These are phyloP conservation scores for Trypanosoma cruzi DNA, from an alignment of 208 protist genomes.

Conservation along the genomic window DNA sequence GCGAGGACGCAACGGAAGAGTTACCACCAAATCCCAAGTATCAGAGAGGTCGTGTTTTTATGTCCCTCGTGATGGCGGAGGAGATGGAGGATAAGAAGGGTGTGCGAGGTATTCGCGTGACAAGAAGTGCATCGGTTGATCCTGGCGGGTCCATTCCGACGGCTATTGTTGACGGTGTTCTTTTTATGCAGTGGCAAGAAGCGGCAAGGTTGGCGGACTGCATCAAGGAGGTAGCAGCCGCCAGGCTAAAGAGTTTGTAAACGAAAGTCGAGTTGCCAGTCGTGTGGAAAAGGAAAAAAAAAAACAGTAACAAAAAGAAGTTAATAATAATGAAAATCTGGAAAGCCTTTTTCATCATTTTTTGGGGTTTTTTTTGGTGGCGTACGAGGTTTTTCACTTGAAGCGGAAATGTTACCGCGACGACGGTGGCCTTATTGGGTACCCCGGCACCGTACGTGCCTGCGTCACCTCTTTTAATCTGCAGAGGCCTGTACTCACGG, in stretches of 20 bases:
- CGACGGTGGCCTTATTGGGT: no score
- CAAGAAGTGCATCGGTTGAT: slow-evolving; percentile 28
- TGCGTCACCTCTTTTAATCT: no score
- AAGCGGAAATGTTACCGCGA: no score
- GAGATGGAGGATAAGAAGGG: slow-evolving; percentile 18
- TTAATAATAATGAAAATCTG: no score
- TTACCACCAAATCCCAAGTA: slow-evolving; percentile 32
- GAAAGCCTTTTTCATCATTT: not conserved
- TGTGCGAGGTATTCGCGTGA: slow-evolving; percentile 27
- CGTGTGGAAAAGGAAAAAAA: not conserved
- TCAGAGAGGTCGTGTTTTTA: slow-evolving; percentile 28
- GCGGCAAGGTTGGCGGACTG: slow-evolving; percentile 12
- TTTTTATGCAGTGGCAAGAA: slow-evolving; percentile 30
- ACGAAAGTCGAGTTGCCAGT: not conserved
- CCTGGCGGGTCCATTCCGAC: slow-evolving; percentile 34
- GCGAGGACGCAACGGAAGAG: slow-evolving; percentile 40
- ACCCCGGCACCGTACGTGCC: no score
- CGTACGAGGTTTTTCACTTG: no score
- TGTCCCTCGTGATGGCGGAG: slow-evolving; percentile 41
- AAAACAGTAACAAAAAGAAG: not conserved
- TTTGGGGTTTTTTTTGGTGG: slow-evolving; percentile 26
- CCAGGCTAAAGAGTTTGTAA: not conserved
- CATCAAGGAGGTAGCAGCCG: slow-evolving; percentile 4
- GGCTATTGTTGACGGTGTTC: slow-evolving; percentile 14
- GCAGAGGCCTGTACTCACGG: no score